These are phyloP conservation scores for Mytilinidion resinicola DNA, from an alignment of 495 filamentous ascomycete genomes.

Conservation along the genomic window DNA sequence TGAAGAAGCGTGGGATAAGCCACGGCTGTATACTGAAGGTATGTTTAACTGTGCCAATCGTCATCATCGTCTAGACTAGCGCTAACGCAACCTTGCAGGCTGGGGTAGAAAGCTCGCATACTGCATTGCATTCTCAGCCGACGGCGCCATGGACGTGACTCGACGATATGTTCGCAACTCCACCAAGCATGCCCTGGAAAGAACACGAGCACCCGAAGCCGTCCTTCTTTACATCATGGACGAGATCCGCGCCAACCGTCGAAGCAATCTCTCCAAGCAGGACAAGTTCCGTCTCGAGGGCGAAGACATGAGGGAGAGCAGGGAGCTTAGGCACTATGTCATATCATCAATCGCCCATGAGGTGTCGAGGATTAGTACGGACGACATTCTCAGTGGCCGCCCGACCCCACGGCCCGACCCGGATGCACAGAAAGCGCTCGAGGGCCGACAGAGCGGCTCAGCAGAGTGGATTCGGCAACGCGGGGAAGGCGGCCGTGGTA, in stretches of 20 bases:
- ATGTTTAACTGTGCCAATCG: conserved; percentile 21
- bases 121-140: conserved; percentile 92
- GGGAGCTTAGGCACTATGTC: conserved; percentile 71
- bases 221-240: conserved; percentile 81
- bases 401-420: conserved; percentile 16
- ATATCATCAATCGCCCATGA: conserved; percentile 62
- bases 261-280: conserved; percentile 71
- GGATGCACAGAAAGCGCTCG: conserved; percentile 38
- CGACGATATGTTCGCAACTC: conserved; percentile 86
- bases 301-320: conserved; percentile 82
- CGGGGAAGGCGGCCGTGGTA: conserved; percentile 40
- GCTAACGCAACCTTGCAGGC: conserved; percentile 39
- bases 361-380: conserved; percentile 46
- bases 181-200: conserved; percentile 62
- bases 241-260: conserved; percentile 78
- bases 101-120: conserved; percentile 95
- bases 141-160: conserved; percentile 93
- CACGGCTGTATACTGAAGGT: conserved; percentile 86
- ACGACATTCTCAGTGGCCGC: conserved; percentile 20
- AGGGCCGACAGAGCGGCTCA: conserved; percentile 53
- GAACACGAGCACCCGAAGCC: conserved; percentile 74
- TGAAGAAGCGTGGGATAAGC: conserved; percentile 94
- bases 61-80: not conserved
- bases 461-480: conserved; percentile 58
- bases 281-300: conserved; percentile 75